A percentile compares a stretch with the other conserved stretches of the same genome.
Conservation (phyloP, 2,329 filamentous ascomycete species). For the Penicillium sp. region DNA sequence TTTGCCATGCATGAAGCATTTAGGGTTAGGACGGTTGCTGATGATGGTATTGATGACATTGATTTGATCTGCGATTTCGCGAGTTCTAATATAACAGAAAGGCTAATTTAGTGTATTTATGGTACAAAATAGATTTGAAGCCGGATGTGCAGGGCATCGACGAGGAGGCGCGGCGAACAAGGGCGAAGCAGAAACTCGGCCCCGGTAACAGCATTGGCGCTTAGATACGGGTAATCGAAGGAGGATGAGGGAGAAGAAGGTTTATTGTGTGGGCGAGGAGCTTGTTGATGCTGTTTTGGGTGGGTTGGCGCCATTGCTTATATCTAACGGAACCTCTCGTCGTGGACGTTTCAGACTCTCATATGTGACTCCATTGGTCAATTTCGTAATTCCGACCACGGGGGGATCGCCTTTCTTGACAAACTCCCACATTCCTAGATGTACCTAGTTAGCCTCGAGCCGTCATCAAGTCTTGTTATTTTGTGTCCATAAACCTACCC, state of each 20-base stretch:
- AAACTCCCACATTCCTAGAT: constrained; percentile 68
- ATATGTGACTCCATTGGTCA: constrained; percentile 73
- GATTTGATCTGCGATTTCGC: not conserved
- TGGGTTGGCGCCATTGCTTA: constrained; percentile 25
- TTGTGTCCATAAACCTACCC: constrained; percentile 54
- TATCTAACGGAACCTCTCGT: constrained; percentile 54
- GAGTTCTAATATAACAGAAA: constrained; percentile 4
- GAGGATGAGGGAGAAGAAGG: not conserved
- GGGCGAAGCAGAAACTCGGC: constrained; percentile 53
- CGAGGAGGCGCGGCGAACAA: constrained; percentile 37
- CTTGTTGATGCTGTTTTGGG: constrained; percentile 34
- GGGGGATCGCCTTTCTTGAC: constrained; percentile 88
- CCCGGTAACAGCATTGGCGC: constrained; percentile 54
- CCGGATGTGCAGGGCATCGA: constrained; percentile 36
- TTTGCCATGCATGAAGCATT: not conserved
- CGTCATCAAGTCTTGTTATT: not conserved
- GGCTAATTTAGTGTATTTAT: constrained; percentile 34
- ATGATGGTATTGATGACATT: not conserved
- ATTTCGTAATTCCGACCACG: constrained; percentile 87
- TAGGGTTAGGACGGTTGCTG: not conserved
- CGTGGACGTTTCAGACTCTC: constrained; percentile 80
- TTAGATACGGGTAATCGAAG: constrained; percentile 25
- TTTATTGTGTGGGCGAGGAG: constrained; percentile 34
- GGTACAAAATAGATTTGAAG: constrained; percentile 34
- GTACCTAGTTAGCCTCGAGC: not conserved